A percentile compares a stretch with the other conserved stretches of the same genome.
These are phyloP conservation scores for Ceratocystis lukuohia DNA, from an alignment of 2,329 filamentous ascomycete genomes.

Conservation along the genomic window DNA sequence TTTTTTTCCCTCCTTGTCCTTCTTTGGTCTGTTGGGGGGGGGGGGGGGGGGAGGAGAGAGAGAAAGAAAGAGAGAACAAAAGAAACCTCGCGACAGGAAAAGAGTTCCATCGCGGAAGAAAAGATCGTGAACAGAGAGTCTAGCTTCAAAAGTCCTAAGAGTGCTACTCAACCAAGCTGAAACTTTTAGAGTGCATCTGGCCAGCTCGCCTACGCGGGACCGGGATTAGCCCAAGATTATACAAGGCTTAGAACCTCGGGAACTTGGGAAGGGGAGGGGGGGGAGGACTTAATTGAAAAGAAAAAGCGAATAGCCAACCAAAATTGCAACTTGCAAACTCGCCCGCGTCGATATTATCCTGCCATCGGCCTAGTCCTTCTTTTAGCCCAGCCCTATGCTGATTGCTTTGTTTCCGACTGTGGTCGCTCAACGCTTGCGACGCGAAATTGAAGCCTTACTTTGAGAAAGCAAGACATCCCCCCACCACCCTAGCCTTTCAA, in stretches of 20 bases:
- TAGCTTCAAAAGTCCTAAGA: neutral
- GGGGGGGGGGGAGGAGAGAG: too few relatives aligned
- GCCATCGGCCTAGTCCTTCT: neutral
- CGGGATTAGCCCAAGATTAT: neutral
- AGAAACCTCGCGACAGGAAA: neutral
- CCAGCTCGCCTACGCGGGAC: conserved; percentile 2
- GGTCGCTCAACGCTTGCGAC: neutral
- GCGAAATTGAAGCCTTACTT: neutral
- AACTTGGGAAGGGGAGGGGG: neutral
- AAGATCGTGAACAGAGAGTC: neutral
- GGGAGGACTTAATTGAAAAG: neutral
- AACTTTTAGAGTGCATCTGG: neutral
- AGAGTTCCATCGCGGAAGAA: neutral
- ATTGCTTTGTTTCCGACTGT: neutral
- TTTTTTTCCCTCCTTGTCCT: neutral
- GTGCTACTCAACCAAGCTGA: neutral
- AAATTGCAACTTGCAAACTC: neutral
- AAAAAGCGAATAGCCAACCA: neutral
- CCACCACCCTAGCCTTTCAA: neutral
- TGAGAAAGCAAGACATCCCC: neutral
- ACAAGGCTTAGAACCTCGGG: neutral
- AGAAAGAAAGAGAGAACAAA: neutral
- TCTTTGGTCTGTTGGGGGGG: neutral
- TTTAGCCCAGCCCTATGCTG: neutral
- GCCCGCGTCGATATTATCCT: neutral